Base-by-base conservation (phyloP, 1,284 basidiomycete species). In the Sutorius eximius region DNA sequence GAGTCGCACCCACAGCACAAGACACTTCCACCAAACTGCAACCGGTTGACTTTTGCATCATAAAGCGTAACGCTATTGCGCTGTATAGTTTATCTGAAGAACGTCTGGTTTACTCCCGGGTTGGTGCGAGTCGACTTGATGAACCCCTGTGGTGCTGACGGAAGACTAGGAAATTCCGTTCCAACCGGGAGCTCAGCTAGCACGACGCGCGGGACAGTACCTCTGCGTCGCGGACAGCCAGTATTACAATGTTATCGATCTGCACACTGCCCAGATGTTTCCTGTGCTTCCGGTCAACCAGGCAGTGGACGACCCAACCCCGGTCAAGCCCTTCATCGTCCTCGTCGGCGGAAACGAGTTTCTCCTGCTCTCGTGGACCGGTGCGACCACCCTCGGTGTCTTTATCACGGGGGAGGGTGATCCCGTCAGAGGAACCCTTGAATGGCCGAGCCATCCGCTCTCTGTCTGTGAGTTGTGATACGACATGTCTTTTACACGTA, bases 381-480 rank as follows among this genome's bases (percentile, higher is more conserved):
- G 91, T 9, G 71, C 75, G 6, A 84, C 79, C 54, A 89, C 91
- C 0, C 77, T 96, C 52, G 94, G 94, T 0, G 74, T 96, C 2
- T 96, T 97, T 66, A 78, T 96, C 58, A 92, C 82, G 27, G 83
- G 85, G 0, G 81, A 85, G 12, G 93, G 93, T 1, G 93, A 95
- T 69, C 93, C 94, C 12, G 88, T 93, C 10, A 81, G 94, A 43
- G 93, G 93, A 2, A 95, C 93, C 3, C 74, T 96, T 33, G 83
- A 93, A 67, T 96, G 92, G 91, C 77, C 82, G 1, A 80, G 77
- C 44, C 86, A 95, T 73, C 91, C 93, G 0, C 74, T 85, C 38
- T 82, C 86, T 12, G 75, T 95, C 37, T 86, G 93, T 94, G 62
- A 66, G 89, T 79, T 15, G n/a, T 36, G 20, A 42, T 44, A 6